phyloP scores from a whole-genome alignment of 108 stramenopile species.

The Licmophora abbreviata region DNA sequence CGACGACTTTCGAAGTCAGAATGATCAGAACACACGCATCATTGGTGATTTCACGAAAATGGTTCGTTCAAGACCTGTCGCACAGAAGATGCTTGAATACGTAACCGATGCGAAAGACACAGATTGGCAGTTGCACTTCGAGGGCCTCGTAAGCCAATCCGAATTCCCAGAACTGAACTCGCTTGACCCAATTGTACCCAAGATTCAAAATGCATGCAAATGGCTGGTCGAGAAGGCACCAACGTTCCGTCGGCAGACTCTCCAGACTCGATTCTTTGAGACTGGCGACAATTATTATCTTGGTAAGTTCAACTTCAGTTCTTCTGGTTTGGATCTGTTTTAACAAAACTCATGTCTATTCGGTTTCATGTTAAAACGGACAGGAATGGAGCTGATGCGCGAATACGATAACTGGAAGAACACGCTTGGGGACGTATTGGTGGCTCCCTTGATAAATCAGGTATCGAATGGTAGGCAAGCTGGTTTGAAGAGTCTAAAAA shows the following conservation, averaged over 20 bases:
- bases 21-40: constrained; percentile 24
- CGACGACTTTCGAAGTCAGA: constrained; percentile 17
- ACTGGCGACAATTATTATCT: constrained; percentile 28
- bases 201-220: constrained; percentile 14
- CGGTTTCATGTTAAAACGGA: too few relatives aligned
- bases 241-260: constrained; percentile 13
- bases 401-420: constrained; percentile 33
- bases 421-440: neutral
- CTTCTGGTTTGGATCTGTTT: too few relatives aligned
- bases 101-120: constrained; percentile 9
- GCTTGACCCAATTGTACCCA: constrained; percentile 10
- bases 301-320: too few relatives aligned
- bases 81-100: constrained; percentile 16
- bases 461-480: constrained; percentile 3
- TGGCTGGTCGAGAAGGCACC: constrained; percentile 8
- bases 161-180: constrained; percentile 12
- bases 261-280: constrained; percentile 29
- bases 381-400: constrained; percentile 30
- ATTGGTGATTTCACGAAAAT: constrained; percentile 36
- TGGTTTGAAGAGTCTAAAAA: too few relatives aligned
- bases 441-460: neutral
- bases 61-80: constrained; percentile 16
- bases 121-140: constrained; percentile 27
- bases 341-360: too few relatives aligned
- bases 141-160: constrained; percentile 9